Conservation (phyloP, 1,284 basidiomycete species). For the Puccinia polysora region DNA sequence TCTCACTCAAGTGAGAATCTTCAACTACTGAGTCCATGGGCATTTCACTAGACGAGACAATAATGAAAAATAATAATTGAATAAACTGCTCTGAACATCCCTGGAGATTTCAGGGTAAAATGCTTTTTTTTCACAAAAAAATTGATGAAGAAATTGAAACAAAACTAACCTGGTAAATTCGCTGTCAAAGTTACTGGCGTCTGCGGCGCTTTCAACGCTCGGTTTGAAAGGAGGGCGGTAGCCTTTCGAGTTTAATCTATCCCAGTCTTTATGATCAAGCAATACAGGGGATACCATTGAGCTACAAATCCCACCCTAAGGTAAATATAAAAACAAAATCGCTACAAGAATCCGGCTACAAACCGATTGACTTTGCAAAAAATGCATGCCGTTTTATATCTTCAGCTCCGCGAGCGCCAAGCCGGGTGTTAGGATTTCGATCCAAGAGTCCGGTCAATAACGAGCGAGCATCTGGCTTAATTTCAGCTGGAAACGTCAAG, state of each 20-base stretch:
- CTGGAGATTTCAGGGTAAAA: too few relatives aligned
- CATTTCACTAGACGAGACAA: constrained; percentile 61
- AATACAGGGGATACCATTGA: background rate
- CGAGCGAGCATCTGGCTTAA: constrained; percentile 80
- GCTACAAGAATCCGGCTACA: background rate
- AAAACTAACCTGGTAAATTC: constrained; percentile 39
- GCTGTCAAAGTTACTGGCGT: constrained; percentile 47
- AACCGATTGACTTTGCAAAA: constrained; percentile 62
- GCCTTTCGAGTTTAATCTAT: constrained; percentile 43
- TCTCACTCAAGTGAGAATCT: constrained; percentile 72
- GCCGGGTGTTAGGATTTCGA: constrained; percentile 69
- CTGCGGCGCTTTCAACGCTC: constrained; percentile 48
- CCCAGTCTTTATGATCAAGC: constrained; percentile 30
- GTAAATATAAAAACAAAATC: background rate
- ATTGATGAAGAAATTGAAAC: background rate
- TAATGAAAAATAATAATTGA: background rate
- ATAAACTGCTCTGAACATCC: background rate
- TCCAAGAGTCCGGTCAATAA: constrained; percentile 85
- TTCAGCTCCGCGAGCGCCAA: constrained; percentile 81
- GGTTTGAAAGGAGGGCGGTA: constrained; percentile 43
- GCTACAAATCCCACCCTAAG: background rate
- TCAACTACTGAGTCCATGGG: constrained; percentile 79
- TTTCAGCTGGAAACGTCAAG: constrained; percentile 48
- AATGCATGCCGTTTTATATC: constrained; percentile 92
- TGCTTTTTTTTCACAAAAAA: too few relatives aligned